These are phyloP conservation scores for Coprinopsis sp. DNA, from an alignment of 768 basidiomycete genomes.

Conservation along the genomic window DNA sequence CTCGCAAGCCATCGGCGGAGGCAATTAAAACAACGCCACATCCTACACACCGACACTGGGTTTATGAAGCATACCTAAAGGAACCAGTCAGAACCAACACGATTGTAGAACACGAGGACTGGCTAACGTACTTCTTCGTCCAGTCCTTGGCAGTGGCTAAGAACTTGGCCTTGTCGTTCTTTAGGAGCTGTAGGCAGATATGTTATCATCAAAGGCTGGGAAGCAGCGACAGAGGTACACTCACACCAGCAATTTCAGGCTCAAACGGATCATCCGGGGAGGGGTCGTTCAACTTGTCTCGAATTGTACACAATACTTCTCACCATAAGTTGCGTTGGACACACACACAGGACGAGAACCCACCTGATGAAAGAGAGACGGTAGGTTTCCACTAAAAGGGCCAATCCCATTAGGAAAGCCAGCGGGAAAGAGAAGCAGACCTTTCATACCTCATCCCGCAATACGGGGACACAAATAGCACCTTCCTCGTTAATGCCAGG, in stretches of 20 bases:
- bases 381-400: slow-evolving; percentile 76
- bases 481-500: slow-evolving; percentile 90
- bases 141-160: slow-evolving; percentile 73
- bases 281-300: slow-evolving; percentile 85
- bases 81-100: not conserved
- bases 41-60: not conserved
- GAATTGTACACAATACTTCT: slow-evolving; percentile 70
- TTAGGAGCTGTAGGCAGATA: slow-evolving; percentile 48
- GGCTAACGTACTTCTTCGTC: slow-evolving; percentile 74
- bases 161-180: slow-evolving; percentile 75
- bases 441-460: slow-evolving; percentile 81
- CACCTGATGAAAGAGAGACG: slow-evolving; percentile 66
- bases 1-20: no score
- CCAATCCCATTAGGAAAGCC: slow-evolving; percentile 6
- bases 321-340: slow-evolving; percentile 7
- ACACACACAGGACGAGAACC: slow-evolving; percentile 13
- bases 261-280: slow-evolving; percentile 87
- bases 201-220: slow-evolving; percentile 2
- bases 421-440: slow-evolving; percentile 9
- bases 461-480: slow-evolving; percentile 75
- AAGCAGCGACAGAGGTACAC: slow-evolving; percentile 21
- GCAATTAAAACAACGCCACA: no score
- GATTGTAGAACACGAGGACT: not conserved
- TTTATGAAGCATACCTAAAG: slow-evolving; percentile 17
- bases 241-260: slow-evolving; percentile 78